phyloP scores from a whole-genome alignment of 139 green algal species.

The Volvox africanus region DNA sequence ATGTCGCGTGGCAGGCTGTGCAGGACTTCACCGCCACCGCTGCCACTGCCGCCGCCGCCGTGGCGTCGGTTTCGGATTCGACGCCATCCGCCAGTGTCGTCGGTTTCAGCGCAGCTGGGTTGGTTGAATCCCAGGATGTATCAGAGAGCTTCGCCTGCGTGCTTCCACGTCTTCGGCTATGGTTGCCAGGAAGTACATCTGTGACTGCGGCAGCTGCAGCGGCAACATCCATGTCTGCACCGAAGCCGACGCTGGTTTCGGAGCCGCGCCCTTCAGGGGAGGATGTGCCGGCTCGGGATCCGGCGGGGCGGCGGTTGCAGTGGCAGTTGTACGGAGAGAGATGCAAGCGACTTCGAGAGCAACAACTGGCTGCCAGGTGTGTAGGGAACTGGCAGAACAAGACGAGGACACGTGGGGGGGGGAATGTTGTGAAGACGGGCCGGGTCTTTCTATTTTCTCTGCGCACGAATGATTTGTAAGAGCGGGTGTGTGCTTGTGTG shows the following conservation, averaged over 20 bases:
- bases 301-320: not conserved
- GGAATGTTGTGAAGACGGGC: no score
- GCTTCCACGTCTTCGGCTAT: not conserved
- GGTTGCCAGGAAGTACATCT: not conserved
- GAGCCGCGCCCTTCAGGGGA: not conserved
- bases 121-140: not conserved
- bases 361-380: slow-evolving; percentile 6
- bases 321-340: slow-evolving; percentile 14
- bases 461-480: no score
- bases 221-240: not conserved
- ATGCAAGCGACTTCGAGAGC: not conserved
- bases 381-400: not conserved
- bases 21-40: not conserved
- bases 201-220: not conserved
- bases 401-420: no score
- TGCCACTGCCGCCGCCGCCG: not conserved
- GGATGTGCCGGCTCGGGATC: not conserved
- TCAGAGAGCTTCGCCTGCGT: not conserved
- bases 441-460: no score
- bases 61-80: not conserved
- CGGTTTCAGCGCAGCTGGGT: not conserved
- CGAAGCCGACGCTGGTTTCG: not conserved
- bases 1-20: not conserved
- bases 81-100: not conserved
- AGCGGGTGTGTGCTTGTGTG: not conserved